These are phyloP conservation scores for Xanthoconium stramineum DNA, from an alignment of 768 basidiomycete species.

Conservation along the genomic window DNA sequence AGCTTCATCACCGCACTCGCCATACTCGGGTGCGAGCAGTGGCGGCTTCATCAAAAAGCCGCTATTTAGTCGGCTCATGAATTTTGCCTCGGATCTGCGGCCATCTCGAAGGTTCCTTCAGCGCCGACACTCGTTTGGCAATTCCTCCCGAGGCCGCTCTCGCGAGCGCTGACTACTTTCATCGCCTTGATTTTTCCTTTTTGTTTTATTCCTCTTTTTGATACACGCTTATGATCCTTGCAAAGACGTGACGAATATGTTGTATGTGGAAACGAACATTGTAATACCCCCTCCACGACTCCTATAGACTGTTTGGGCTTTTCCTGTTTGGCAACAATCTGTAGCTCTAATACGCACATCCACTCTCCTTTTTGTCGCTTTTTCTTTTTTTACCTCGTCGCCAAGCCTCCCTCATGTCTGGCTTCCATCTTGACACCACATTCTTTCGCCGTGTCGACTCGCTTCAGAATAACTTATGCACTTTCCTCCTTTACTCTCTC, in stretches of 20 bases:
- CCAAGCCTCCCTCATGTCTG: not conserved
- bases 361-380: slow-evolving; percentile 19
- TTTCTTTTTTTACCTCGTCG: not conserved
- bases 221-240: slow-evolving; percentile 3
- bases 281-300: slow-evolving; percentile 6
- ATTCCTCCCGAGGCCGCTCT: slow-evolving; percentile 19
- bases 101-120: slow-evolving; percentile 40
- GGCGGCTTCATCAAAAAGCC: slow-evolving; percentile 43
- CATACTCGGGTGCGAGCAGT: slow-evolving; percentile 24
- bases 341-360: slow-evolving; percentile 29
- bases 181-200: not conserved
- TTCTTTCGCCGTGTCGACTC: slow-evolving; percentile 2
- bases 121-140: slow-evolving; percentile 48
- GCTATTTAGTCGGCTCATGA: slow-evolving; percentile 61
- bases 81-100: slow-evolving; percentile 45
- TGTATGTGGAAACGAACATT: slow-evolving; percentile 3
- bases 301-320: slow-evolving; percentile 24
- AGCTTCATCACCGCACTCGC: slow-evolving; percentile 47
- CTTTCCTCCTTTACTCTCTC: slow-evolving; percentile 5
- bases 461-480: slow-evolving; percentile 23
- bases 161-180: slow-evolving; percentile 17
- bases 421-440: slow-evolving; percentile 6
- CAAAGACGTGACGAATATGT: slow-evolving; percentile 9
- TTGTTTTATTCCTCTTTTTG: slow-evolving; percentile 1
- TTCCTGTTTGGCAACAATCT: slow-evolving; percentile 17